Evolutionary conservation across 2,329 filamentous ascomycete species (phyloP).

Genomic region (Alternaria consortialis): DNA sequence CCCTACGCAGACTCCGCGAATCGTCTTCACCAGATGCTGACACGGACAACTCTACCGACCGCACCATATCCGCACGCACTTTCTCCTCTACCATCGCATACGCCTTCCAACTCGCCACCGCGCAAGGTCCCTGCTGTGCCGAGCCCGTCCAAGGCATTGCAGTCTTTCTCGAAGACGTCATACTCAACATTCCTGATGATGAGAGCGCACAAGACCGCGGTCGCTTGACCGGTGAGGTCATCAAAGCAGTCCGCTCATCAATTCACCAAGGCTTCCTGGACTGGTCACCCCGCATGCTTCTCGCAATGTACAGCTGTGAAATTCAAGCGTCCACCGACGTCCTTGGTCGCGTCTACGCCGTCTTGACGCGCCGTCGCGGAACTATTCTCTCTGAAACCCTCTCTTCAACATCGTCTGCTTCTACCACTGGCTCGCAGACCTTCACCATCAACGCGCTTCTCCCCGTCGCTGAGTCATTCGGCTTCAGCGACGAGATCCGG

Average conservation of each 20-base stretch:
- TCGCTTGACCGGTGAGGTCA: conserved; percentile 89
- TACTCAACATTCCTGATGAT: conserved; percentile 64
- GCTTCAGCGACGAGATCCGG: conserved; percentile 94
- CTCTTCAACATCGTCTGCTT: conserved; percentile 95
- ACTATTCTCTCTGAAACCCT: conserved; percentile 89
- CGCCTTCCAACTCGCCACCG: conserved; percentile 90
- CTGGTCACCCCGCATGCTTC: conserved; percentile 93
- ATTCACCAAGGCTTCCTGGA: conserved; percentile 89
- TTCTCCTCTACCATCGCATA: conserved; percentile 91
- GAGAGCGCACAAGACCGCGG: conserved; percentile 70
- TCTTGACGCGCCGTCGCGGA: conserved; percentile 93
- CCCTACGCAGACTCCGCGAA: conserved; percentile 37
- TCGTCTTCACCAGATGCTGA: conserved; percentile 49
- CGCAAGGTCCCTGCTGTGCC: conserved; percentile 88
- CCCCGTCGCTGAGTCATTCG: conserved; percentile 93
- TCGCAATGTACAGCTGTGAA: conserved; percentile 98
- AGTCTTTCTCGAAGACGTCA: conserved; percentile 84
- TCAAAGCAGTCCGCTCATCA: conserved; percentile 85
- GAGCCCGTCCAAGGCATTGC: conserved; percentile 94
- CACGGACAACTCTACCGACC: conserved; percentile 20
- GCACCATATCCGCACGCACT: conserved; percentile 66
- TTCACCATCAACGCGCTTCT: conserved; percentile 91
- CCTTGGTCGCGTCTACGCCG: conserved; percentile 91
- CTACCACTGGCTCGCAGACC: conserved; percentile 90
- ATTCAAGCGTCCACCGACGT: conserved; percentile 97